phyloP scores from a whole-genome alignment of 75 land plant species.

The Isoetes taiwanensis region DNA sequence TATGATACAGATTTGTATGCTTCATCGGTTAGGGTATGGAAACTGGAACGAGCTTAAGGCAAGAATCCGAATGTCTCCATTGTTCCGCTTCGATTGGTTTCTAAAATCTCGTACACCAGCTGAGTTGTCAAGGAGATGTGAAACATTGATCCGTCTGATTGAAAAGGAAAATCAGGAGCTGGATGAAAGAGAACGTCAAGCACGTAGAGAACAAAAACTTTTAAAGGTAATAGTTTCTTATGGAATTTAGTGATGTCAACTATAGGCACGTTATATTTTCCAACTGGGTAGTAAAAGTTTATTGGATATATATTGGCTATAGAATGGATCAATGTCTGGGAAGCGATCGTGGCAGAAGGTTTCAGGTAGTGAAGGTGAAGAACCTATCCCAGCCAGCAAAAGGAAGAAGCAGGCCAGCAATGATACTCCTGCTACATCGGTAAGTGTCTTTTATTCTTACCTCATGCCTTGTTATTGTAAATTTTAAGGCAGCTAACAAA shows the following conservation, averaged over 20 bases:
- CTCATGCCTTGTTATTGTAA: too few species aligned
- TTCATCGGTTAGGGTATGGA: neutral
- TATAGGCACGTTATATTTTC: too few species aligned
- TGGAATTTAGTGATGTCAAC: too few species aligned
- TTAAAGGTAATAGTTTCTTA: too few species aligned
- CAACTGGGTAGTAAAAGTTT: too few species aligned
- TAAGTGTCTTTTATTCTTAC: too few species aligned
- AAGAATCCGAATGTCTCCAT: neutral
- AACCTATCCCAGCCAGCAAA: neutral
- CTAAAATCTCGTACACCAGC: neutral
- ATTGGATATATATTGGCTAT: too few species aligned
- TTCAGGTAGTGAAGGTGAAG: constrained; percentile 5
- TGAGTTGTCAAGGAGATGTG: neutral
- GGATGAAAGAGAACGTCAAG: neutral
- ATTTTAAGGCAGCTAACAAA: too few species aligned
- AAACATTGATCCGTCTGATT: constrained; percentile 2
- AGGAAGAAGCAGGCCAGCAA: constrained; percentile 3
- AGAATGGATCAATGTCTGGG: too few species aligned
- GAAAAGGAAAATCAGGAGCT: constrained; percentile 5
- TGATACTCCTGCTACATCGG: too few species aligned
- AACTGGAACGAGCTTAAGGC: constrained; percentile 6
- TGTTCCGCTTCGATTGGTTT: constrained; percentile 5
- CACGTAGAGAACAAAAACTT: too few species aligned
- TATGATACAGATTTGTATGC: constrained; percentile 1
- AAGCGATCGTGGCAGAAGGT: constrained; percentile 3